Evolutionary conservation across 352 stramenopile genomes (phyloP).

Genomic region (Stephanocyclus meneghinianus): DNA sequence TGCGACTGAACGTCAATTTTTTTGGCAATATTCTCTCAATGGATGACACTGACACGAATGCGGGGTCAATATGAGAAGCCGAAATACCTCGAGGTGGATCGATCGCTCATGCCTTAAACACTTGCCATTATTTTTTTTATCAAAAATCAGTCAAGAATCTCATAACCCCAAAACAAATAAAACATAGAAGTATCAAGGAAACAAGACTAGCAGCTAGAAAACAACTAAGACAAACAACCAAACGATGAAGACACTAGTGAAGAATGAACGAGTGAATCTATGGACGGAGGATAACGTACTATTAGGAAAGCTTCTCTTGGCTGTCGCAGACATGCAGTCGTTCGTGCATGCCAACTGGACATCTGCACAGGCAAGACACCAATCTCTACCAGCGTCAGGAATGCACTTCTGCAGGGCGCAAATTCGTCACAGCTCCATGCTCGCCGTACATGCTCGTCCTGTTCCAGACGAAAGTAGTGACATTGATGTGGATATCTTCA

Average conservation of each 20-base stretch:
- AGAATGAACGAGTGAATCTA: conserved; percentile 1
- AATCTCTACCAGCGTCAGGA: conserved; percentile 26
- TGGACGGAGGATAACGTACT: conserved; percentile 15
- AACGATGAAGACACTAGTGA: too few relatives aligned
- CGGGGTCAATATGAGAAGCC: not conserved
- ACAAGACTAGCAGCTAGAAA: not conserved
- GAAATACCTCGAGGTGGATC: not conserved
- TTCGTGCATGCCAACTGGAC: conserved; percentile 42
- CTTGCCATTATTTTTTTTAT: not conserved
- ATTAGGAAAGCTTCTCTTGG: conserved; percentile 10
- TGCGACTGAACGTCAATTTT: too few relatives aligned
- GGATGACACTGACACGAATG: conserved; percentile 5
- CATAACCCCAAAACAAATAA: not conserved
- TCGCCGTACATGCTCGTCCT: conserved; percentile 39
- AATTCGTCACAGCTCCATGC: conserved; percentile 34
- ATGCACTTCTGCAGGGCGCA: conserved; percentile 36
- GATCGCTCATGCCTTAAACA: not conserved
- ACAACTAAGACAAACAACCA: not conserved
- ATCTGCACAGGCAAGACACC: conserved; percentile 30
- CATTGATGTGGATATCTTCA: conserved; percentile 27
- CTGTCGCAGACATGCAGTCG: conserved; percentile 37
- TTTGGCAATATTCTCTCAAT: too few relatives aligned
- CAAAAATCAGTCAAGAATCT: not conserved
- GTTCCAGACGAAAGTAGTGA: conserved; percentile 22
- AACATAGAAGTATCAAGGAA: not conserved